Evolutionary conservation across 2,329 filamentous ascomycete species (phyloP), one percentile per base, ranked within the genome.

Genomic region (Phialocephala sp.): DNA sequence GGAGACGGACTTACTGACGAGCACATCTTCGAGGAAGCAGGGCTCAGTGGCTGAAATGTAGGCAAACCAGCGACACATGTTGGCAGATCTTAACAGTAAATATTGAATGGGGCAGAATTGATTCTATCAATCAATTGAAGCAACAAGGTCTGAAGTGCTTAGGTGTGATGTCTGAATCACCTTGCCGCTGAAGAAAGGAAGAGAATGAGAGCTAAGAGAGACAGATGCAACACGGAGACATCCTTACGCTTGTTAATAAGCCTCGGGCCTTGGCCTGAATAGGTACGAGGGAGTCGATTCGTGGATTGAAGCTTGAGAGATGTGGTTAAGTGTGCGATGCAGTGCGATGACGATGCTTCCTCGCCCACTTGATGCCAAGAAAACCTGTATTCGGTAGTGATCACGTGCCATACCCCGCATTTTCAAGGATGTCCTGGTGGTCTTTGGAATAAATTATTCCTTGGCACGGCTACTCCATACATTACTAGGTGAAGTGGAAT

Each of bases 11-110:
- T 60, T 66, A 68, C 72, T 79, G 64, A 86, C 80, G 39, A 86
- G 79, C 54, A 85, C 83, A 70, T 86, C 84, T 64, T 83, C 82
- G 11, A 86, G 78, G 54, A 86, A 80, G 73, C 82, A 85, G 14
- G 82, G 80, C 75, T 86, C 84, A 0, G 76, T 78, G 0, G 79
- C 77, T 1, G 82, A 84, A 63, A 86, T 80, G 71, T 86, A 86
- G 22, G 83, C 83, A 69, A 86, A 85, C 84, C 84, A 86, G 39
- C 84, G 83, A 75, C 79, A 80, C 80, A 80, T 83, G 24, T 59
- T 72, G 67, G 36, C 35, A 57, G 50, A 9, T 9, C 18, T 54
- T 4, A 12, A 54, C 12, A n/a, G 11, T 2, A 35, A 32, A 3
- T 32, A 27, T n/a, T 24, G 22, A 50, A 50, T 18, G 11, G 18